These are phyloP conservation scores for Rhizophora apiculata DNA, from an alignment of 345 rosid genomes.

Conservation along the genomic window DNA sequence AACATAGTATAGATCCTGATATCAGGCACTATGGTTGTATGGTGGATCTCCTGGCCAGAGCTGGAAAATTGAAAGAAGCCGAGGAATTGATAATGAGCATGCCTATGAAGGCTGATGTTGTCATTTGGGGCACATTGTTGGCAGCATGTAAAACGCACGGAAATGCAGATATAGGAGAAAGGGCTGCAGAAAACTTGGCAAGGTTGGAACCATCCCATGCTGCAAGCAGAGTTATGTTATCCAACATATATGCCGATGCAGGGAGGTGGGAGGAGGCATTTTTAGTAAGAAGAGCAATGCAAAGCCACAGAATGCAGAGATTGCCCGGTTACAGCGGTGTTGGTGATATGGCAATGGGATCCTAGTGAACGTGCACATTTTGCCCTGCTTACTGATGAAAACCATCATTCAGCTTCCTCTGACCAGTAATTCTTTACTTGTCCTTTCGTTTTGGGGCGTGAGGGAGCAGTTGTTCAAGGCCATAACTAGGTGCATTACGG, in stretches of 20 bases:
- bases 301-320: slow-evolving; percentile 46
- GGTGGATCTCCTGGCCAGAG: slow-evolving; percentile 72
- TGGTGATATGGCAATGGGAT: slow-evolving; percentile 4
- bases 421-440: no score
- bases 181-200: slow-evolving; percentile 55
- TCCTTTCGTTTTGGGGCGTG: no score
- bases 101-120: slow-evolving; percentile 75
- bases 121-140: slow-evolving; percentile 71
- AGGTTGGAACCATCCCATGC: slow-evolving; percentile 60
- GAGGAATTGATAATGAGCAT: slow-evolving; percentile 55
- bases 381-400: no score
- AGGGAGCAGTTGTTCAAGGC: no score
- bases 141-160: slow-evolving; percentile 62
- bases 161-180: slow-evolving; percentile 57
- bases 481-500: no score
- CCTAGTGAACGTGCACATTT: neutral
- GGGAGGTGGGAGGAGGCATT: slow-evolving; percentile 82
- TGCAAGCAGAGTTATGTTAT: slow-evolving; percentile 59
- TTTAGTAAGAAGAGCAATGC: slow-evolving; percentile 47
- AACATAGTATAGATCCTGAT: slow-evolving; percentile 51
- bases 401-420: no score
- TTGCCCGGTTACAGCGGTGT: slow-evolving; percentile 58
- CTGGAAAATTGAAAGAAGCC: slow-evolving; percentile 64
- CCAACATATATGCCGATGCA: slow-evolving; percentile 76
- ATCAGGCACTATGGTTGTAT: slow-evolving; percentile 65